Evolutionary conservation across 1,284 basidiomycete species (phyloP).

Genomic region (Leccinum pachyderme): DNA sequence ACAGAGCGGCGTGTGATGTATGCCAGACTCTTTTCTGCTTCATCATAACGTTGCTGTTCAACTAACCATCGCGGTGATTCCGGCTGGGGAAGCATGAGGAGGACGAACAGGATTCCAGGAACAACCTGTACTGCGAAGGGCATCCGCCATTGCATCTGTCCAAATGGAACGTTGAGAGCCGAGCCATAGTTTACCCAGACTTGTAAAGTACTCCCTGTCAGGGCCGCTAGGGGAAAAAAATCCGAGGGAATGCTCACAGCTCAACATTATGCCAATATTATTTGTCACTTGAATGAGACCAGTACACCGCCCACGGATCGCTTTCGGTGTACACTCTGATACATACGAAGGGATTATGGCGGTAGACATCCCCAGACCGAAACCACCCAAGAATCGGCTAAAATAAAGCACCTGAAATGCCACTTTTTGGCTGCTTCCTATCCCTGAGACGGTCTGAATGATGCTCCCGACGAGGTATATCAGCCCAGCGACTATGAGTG

Average conservation of each 20-base stretch:
- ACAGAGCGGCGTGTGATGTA: slow-evolving; percentile 41
- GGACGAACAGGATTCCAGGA: slow-evolving; percentile 48
- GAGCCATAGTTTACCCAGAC: slow-evolving; percentile 52
- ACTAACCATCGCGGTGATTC: slow-evolving; percentile 66
- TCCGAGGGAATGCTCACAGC: slow-evolving; percentile 38
- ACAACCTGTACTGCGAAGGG: slow-evolving; percentile 55
- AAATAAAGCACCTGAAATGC: slow-evolving; percentile 47
- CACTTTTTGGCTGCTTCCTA: slow-evolving; percentile 39
- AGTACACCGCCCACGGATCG: slow-evolving; percentile 56
- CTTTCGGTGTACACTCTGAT: slow-evolving; percentile 55
- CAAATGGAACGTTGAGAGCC: slow-evolving; percentile 35
- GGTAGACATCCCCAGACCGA: slow-evolving; percentile 52
- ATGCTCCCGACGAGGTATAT: slow-evolving; percentile 57
- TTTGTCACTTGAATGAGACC: slow-evolving; percentile 54
- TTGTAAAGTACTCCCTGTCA: slow-evolving; percentile 16
- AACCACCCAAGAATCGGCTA: slow-evolving; percentile 46
- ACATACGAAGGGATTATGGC: slow-evolving; percentile 58
- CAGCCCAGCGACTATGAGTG: slow-evolving; percentile 48
- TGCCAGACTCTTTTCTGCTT: slow-evolving; percentile 50
- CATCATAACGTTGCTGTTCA: slow-evolving; percentile 47
- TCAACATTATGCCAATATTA: slow-evolving; percentile 50
- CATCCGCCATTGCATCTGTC: slow-evolving; percentile 51
- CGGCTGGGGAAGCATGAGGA: slow-evolving; percentile 49
- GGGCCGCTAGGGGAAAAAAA: neutral
- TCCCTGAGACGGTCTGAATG: slow-evolving; percentile 47